A percentile compares a stretch with the other conserved stretches of the same genome.
phyloP scores from a whole-genome alignment of 345 rosid genomes.

The Dipteronia dyeriana region DNA sequence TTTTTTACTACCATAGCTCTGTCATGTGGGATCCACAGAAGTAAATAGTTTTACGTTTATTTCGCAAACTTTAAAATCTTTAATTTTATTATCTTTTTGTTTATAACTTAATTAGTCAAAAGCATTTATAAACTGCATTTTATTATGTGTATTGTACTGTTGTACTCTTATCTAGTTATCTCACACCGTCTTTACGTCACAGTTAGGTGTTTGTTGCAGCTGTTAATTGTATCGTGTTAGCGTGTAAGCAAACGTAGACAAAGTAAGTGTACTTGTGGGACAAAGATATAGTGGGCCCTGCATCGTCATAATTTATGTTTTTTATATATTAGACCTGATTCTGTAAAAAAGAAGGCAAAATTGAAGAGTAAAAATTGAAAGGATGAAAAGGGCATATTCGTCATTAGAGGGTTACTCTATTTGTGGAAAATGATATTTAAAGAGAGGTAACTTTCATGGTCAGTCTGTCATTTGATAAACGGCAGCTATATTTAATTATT shows the following conservation, averaged over 20 bases:
- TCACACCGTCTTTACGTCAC: not conserved
- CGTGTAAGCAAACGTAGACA: conserved; percentile 24
- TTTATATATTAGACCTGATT: too few relatives aligned
- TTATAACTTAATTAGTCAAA: too few relatives aligned
- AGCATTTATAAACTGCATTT: too few relatives aligned
- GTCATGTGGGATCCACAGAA: conserved; percentile 14
- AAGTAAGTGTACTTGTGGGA: conserved; percentile 19
- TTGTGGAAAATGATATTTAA: conserved; percentile 46
- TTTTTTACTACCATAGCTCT: conserved; percentile 1
- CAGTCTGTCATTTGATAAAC: conserved; percentile 36
- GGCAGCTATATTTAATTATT: conserved; percentile 46
- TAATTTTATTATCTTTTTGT: not conserved
- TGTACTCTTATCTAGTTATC: too few relatives aligned
- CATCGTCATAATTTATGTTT: not conserved
- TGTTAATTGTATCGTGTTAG: conserved; percentile 7
- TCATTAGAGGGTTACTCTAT: conserved; percentile 21
- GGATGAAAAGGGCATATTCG: conserved; percentile 16
- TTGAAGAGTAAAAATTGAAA: not conserved
- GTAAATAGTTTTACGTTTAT: too few relatives aligned
- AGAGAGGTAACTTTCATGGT: conserved; percentile 34
- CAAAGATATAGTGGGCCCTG: conserved; percentile 51
- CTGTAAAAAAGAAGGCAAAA: too few relatives aligned
- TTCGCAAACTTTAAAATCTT: too few relatives aligned
- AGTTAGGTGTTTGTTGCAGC: not conserved
- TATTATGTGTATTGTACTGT: too few relatives aligned